Conservation (phyloP, 495 filamentous ascomycete genomes). For the Trichoderma parareesei region DNA sequence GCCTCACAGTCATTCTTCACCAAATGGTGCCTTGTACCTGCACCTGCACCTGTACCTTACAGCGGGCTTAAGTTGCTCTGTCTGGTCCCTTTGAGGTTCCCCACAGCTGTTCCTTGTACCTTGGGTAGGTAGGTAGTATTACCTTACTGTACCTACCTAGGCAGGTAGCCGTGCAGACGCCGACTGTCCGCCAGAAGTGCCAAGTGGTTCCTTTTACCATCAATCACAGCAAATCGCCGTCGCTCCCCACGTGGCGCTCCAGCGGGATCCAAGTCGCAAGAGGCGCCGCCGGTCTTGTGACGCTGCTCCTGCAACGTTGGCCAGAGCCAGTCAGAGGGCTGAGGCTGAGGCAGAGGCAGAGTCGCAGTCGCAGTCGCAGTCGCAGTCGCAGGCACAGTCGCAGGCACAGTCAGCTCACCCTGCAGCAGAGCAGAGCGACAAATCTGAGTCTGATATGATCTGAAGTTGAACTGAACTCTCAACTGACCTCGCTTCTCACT, state of each 20-base stretch:
- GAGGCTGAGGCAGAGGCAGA: neutral
- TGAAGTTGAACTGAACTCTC: too few relatives aligned
- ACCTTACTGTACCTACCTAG: too few relatives aligned
- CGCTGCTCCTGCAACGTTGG: neutral
- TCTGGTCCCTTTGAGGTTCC: neutral
- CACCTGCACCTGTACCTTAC: neutral
- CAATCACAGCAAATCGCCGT: neutral
- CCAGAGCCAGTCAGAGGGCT: neutral
- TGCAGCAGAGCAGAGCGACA: too few relatives aligned
- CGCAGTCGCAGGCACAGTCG: too few relatives aligned
- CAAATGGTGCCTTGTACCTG: too few relatives aligned
- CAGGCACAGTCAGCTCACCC: too few relatives aligned
- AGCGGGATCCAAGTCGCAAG: neutral
- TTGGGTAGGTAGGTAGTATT: too few relatives aligned
- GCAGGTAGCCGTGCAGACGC: too few relatives aligned
- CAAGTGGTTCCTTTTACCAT: too few relatives aligned
- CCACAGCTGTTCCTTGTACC: neutral
- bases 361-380: neutral
- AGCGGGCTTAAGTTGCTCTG: neutral
- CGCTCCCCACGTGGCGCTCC: constrained; percentile 2
- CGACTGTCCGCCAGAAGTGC: too few relatives aligned
- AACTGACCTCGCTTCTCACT: neutral
- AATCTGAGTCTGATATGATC: too few relatives aligned
- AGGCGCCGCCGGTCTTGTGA: constrained; percentile 5
- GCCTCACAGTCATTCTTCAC: too few relatives aligned